Base-by-base conservation (phyloP, 2,329 filamentous ascomycete genomes). In the Stenocarpella maydis region DNA sequence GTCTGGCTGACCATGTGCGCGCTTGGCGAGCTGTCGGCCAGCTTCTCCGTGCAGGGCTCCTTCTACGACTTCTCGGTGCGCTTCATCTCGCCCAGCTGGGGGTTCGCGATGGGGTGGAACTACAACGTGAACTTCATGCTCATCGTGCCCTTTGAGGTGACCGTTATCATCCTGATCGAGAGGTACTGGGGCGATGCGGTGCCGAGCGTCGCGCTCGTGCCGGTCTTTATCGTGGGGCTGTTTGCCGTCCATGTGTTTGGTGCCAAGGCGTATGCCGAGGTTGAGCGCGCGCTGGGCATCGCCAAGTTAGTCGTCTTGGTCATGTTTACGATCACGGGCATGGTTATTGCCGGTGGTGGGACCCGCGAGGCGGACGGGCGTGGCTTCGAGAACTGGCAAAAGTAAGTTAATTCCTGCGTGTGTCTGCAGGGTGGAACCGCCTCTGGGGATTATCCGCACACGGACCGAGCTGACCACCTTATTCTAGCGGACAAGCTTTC, bases 261-360 rank as follows among this genome's bases (percentile, higher is more conserved):
- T 1, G 82, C 85, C 9, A 77, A 74, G 50, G 81, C 80, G 71
- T 84, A 81, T 71, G 83, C 76, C 71, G 83, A 82, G 76, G 81
- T 86, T 43, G 86, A 88, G 74, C 87, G 87, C 67, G 73, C 82
- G 19, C 82, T 88, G n/a, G 82, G 82, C 37, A 77, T 84, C 12
- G 81, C 86, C 70, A 88, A 88, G 74, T 80, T 87, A 69, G 70
- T 80, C 37, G 85, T 87, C 39, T 80, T 86, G 72, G 77, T 84
- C 28, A 84, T 85, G 21, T 90, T 90, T 77, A 86, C 90, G 71
- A 79, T 90, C 67, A 78, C 87, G 5, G 86, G 84, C 19, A 83
- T 88, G 63, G 80, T 87, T 65, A 82, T 88, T 72, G 82, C 85
- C 69, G 78, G 77, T 41, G 84, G 85, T 6, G 84, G 83, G 43